Conservation (phyloP, 768 basidiomycete genomes). For the Clitopilus passeckerianus region DNA sequence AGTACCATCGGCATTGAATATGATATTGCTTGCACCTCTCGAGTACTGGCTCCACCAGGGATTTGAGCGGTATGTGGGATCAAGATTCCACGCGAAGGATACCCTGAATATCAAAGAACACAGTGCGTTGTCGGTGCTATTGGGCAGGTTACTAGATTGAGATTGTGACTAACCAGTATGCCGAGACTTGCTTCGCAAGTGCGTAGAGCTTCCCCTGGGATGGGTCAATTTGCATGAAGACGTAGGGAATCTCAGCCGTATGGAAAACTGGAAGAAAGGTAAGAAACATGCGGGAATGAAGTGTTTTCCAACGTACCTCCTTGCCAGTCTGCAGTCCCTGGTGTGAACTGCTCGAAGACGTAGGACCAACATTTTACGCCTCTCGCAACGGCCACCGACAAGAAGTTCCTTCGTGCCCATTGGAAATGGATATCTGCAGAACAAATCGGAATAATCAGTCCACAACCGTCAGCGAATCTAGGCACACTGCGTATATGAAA, state of each 20-base stretch:
- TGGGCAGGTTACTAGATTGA: not conserved
- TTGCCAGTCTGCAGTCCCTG: constrained; percentile 9
- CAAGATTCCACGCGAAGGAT: constrained; percentile 10
- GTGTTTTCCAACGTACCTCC: constrained; percentile 6
- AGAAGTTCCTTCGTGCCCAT: constrained; percentile 13
- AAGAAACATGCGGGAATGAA: not conserved
- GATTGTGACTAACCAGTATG: constrained; percentile 10
- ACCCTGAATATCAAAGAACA: constrained; percentile 5
- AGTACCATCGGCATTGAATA: constrained; percentile 4
- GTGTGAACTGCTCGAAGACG: constrained; percentile 8
- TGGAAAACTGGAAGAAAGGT: constrained; percentile 8
- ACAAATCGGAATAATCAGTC: not conserved
- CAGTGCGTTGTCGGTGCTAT: not conserved
- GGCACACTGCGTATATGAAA: not conserved
- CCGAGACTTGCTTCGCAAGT: constrained; percentile 10
- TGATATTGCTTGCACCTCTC: constrained; percentile 1
- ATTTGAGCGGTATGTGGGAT: constrained; percentile 5
- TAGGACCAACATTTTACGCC: constrained; percentile 12
- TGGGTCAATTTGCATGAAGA: constrained; percentile 13
- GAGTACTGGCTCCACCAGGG: constrained; percentile 10
- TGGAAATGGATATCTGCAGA: constrained; percentile 14
- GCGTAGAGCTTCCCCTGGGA: constrained; percentile 8
- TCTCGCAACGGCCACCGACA: constrained; percentile 3
- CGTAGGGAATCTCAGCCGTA: constrained; percentile 14
- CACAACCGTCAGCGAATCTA: not conserved